Conservation (phyloP, 1,284 basidiomycete genomes). For the Athelia sp. region DNA sequence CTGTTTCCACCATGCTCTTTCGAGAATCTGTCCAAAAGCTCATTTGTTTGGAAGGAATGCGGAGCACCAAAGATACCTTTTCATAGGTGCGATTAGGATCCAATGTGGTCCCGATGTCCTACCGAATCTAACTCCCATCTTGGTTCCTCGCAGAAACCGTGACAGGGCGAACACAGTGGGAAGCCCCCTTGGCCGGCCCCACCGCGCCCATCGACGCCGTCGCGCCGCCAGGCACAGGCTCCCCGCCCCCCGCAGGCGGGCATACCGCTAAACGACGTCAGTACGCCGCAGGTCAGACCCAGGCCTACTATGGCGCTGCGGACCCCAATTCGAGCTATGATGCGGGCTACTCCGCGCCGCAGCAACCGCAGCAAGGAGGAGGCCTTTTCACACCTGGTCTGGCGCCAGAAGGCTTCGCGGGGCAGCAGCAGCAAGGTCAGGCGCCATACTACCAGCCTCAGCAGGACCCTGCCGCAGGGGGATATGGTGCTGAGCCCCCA, state of each 20-base stretch:
- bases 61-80: conserved; percentile 78
- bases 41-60: conserved; percentile 61
- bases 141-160: conserved; percentile 39
- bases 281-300: conserved; percentile 87
- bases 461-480: not conserved
- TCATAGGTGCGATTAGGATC: conserved; percentile 58
- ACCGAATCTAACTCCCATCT: not conserved
- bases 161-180: conserved; percentile 65
- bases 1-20: not conserved
- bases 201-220: conserved; percentile 21
- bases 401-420: conserved; percentile 59
- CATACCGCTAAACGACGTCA: conserved; percentile 69
- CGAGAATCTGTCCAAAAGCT: conserved; percentile 9
- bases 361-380: conserved; percentile 37
- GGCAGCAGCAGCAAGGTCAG: conserved; percentile 39
- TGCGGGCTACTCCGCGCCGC: conserved; percentile 28
- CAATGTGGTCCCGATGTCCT: too few species aligned
- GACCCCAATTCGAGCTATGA: conserved; percentile 9
- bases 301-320: conserved; percentile 69
- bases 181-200: conserved; percentile 39
- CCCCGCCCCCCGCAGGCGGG: conserved; percentile 33
- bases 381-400: conserved; percentile 88
- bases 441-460: conserved; percentile 22
- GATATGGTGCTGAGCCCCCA: not conserved
- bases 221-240: conserved; percentile 32